Evolutionary conservation across 208 protist genomes (phyloP).

Genomic region (Leishmania turanica): DNA sequence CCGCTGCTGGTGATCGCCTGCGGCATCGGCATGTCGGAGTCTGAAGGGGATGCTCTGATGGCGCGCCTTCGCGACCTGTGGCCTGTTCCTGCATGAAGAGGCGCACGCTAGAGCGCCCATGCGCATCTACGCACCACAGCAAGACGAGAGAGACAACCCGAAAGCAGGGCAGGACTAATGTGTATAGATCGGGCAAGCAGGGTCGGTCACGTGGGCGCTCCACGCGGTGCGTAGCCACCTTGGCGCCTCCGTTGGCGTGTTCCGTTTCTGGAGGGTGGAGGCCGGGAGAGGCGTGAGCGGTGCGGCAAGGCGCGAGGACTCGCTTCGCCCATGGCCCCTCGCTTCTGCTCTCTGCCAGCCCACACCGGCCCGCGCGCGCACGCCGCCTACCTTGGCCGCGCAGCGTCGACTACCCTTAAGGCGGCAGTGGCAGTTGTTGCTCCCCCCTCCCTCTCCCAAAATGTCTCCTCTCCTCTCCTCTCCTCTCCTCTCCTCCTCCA

Average conservation of each 20-base stretch:
- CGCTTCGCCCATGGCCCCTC: too few relatives aligned
- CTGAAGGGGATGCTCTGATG: constrained; percentile 49
- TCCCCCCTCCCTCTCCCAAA: too few relatives aligned
- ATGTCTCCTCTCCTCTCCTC: not conserved
- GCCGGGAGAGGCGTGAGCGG: too few relatives aligned
- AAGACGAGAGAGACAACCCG: not conserved
- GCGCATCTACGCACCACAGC: not conserved
- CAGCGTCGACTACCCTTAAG: not conserved
- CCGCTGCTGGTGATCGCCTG: constrained; percentile 77
- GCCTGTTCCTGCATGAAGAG: constrained; percentile 23
- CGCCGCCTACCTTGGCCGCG: not conserved
- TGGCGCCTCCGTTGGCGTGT: not conserved
- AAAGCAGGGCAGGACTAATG: not conserved
- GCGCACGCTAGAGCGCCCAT: not conserved
- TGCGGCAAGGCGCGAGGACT: too few relatives aligned
- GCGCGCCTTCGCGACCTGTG: constrained; percentile 46
- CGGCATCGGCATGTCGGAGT: constrained; percentile 58
- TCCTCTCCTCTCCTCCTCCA: not conserved
- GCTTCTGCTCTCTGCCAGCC: not conserved
- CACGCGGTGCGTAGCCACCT: not conserved
- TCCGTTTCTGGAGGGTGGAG: not conserved
- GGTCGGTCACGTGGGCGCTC: not conserved
- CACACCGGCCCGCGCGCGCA: not conserved
- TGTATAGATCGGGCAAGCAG: too few relatives aligned
- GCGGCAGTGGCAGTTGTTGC: not conserved